Percentiles rank a stretch among this genome's conserved stretches.
These are phyloP conservation scores for Scheffersomyces quercinus DNA, from an alignment of 1,139 yeast species.

Conservation along the genomic window DNA sequence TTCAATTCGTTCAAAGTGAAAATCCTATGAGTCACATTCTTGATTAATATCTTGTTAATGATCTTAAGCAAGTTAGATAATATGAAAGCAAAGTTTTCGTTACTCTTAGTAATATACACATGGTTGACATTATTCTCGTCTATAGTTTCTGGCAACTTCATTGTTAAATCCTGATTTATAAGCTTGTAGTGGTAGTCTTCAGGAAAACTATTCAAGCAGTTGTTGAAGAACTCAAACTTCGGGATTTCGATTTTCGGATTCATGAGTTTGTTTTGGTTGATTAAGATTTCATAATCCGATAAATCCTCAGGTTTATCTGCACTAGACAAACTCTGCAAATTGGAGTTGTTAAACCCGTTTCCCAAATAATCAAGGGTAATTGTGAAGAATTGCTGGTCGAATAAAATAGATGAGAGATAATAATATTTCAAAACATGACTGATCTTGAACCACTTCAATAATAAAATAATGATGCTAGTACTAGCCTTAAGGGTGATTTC, in stretches of 20 bases:
- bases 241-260: slow-evolving; percentile 48
- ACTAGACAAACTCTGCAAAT: slow-evolving; percentile 25
- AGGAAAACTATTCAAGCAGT: slow-evolving; percentile 30
- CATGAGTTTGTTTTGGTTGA: slow-evolving; percentile 41
- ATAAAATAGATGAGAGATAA: slow-evolving; percentile 67
- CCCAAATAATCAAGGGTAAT: slow-evolving; percentile 37
- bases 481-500: slow-evolving; percentile 68
- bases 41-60: slow-evolving; percentile 45
- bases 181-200: slow-evolving; percentile 18
- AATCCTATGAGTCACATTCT: slow-evolving; percentile 52
- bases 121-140: slow-evolving; percentile 31
- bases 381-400: slow-evolving; percentile 66
- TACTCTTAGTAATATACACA: slow-evolving; percentile 33
- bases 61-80: slow-evolving; percentile 46
- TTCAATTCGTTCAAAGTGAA: slow-evolving; percentile 56
- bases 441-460: slow-evolving; percentile 76
- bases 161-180: slow-evolving; percentile 31
- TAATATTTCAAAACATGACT: slow-evolving; percentile 80
- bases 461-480: slow-evolving; percentile 49
- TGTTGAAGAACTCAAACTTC: slow-evolving; percentile 44
- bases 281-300: slow-evolving; percentile 39
- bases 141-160: slow-evolving; percentile 25
- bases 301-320: slow-evolving; percentile 9
- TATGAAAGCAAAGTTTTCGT: slow-evolving; percentile 45
- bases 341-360: slow-evolving; percentile 37